These are phyloP conservation scores for Bryopsis sp. DNA, from an alignment of 139 green algal genomes.

Conservation along the genomic window DNA sequence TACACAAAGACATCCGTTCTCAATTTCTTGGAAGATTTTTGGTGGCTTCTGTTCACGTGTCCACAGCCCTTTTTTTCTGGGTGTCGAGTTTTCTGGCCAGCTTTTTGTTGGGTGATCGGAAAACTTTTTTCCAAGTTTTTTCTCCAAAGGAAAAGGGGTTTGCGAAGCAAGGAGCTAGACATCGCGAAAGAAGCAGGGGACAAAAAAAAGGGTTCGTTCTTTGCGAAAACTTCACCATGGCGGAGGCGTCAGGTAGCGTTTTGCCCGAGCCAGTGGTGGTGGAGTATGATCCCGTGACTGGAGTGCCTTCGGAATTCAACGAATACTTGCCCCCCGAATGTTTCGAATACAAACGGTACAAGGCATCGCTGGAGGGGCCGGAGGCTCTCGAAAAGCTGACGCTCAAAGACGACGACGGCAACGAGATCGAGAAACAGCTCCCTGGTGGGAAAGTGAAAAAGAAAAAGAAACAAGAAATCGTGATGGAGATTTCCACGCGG, in stretches of 20 bases:
- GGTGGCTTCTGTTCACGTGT: neutral
- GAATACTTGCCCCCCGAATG: slow-evolving; percentile 69
- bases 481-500: slow-evolving; percentile 64
- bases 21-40: neutral
- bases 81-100: neutral
- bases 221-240: neutral
- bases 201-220: no score
- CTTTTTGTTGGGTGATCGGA: neutral
- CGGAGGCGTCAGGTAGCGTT: neutral
- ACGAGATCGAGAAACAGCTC: slow-evolving; percentile 55
- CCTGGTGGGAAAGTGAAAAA: slow-evolving; percentile 66
- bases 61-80: neutral
- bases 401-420: slow-evolving; percentile 42
- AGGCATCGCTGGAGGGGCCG: slow-evolving; percentile 44
- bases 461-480: slow-evolving; percentile 59
- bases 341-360: slow-evolving; percentile 79
- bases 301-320: slow-evolving; percentile 74
- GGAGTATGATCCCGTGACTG: slow-evolving; percentile 71
- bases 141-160: neutral
- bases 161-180: neutral
- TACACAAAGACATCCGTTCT: neutral
- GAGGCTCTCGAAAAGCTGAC: slow-evolving; percentile 48
- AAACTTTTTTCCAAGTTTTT: no score
- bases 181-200: neutral
- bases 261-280: slow-evolving; percentile 43